These are phyloP conservation scores for Sugiyamaella grinbergsii DNA, from an alignment of 1,139 yeast genomes.

Conservation along the genomic window DNA sequence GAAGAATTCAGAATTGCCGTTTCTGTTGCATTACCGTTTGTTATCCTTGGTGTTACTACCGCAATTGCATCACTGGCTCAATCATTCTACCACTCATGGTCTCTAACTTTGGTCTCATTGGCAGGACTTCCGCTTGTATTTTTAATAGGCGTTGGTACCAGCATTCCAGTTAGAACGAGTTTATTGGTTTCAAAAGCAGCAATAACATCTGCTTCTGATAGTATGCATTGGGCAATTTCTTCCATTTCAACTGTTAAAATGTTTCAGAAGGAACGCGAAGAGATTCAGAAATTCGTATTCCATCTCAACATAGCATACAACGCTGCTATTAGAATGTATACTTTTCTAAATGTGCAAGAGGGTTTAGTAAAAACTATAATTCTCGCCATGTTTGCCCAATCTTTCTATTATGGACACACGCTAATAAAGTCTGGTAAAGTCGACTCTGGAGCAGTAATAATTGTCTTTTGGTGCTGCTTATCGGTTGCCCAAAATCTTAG, in stretches of 20 bases:
- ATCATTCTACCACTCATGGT: slow-evolving; percentile 81
- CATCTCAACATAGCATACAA: slow-evolving; percentile 50
- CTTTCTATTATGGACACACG: slow-evolving; percentile 83
- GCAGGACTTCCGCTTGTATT: slow-evolving; percentile 72
- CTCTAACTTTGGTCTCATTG: slow-evolving; percentile 71
- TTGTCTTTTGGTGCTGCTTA: slow-evolving; percentile 81
- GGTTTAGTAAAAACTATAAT: slow-evolving; percentile 60
- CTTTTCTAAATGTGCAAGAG: slow-evolving; percentile 58
- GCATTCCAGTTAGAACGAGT: slow-evolving; percentile 53
- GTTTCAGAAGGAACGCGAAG: slow-evolving; percentile 59
- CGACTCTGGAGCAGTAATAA: slow-evolving; percentile 64
- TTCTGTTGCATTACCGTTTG: slow-evolving; percentile 65
- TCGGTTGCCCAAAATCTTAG: slow-evolving; percentile 61
- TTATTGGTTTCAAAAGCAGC: slow-evolving; percentile 60
- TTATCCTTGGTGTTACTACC: slow-evolving; percentile 55
- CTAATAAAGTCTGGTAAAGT: slow-evolving; percentile 57
- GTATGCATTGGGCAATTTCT: slow-evolving; percentile 69
- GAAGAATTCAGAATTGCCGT: slow-evolving; percentile 75
- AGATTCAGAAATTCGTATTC: slow-evolving; percentile 49
- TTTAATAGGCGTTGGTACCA: slow-evolving; percentile 52
- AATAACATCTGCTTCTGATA: slow-evolving; percentile 59
- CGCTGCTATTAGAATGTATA: slow-evolving; percentile 52
- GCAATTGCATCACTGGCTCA: slow-evolving; percentile 60
- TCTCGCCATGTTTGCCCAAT: slow-evolving; percentile 81
- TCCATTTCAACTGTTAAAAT: slow-evolving; percentile 63